Evolutionary conservation across 495 filamentous ascomycete species (phyloP).

Genomic region (Hyaloscypha finlandica): DNA sequence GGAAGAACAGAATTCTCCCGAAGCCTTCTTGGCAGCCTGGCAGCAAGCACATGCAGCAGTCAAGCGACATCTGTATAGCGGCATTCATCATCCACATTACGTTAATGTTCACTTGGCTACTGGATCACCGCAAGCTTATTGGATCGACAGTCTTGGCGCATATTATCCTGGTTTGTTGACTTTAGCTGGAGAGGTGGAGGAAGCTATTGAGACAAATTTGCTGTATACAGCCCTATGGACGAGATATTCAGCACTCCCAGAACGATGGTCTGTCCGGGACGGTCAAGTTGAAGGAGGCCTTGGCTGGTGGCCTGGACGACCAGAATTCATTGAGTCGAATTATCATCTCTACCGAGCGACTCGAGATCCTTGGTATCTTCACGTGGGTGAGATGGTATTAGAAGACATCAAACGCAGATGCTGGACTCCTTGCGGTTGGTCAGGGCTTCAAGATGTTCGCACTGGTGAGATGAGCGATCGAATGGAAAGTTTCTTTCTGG

Average conservation of each 20-base stretch:
- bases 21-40: conserved; percentile 83
- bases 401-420: conserved; percentile 87
- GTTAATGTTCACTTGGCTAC: conserved; percentile 87
- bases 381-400: conserved; percentile 93
- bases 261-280: conserved; percentile 88
- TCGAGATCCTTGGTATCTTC: conserved; percentile 93
- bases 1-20: conserved; percentile 68
- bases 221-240: conserved; percentile 93
- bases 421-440: conserved; percentile 94
- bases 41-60: conserved; percentile 80
- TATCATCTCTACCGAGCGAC: conserved; percentile 93
- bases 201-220: conserved; percentile 85
- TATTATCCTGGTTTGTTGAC: conserved; percentile 94
- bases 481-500: conserved; percentile 99
- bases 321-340: conserved; percentile 94
- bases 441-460: conserved; percentile 89
- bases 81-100: conserved; percentile 78
- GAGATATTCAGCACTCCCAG: conserved; percentile 86
- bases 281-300: conserved; percentile 84
- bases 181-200: conserved; percentile 82
- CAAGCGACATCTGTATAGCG: conserved; percentile 81
- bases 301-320: conserved; percentile 91
- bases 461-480: conserved; percentile 88
- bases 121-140: conserved; percentile 75
- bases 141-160: conserved; percentile 93